phyloP scores from a whole-genome alignment of 192 early-diverging fungal genomes.

The Coemansia sp. region DNA sequence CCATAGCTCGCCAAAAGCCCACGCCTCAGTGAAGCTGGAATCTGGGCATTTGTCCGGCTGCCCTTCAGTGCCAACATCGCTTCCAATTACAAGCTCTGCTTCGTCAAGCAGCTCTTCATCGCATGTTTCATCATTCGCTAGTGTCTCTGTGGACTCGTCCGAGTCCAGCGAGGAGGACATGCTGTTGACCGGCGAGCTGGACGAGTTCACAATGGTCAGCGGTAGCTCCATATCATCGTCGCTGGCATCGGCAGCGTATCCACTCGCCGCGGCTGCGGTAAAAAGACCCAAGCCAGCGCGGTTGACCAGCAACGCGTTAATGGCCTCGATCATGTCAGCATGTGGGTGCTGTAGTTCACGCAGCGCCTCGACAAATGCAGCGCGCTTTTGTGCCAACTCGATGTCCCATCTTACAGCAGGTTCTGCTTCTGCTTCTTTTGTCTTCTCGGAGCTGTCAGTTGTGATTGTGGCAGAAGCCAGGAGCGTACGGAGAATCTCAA shows the following conservation, averaged over 20 bases:
- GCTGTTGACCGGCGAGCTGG: not conserved
- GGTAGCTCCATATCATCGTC: not conserved
- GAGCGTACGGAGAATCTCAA: slow-evolving; percentile 38
- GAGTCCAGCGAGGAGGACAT: slow-evolving; percentile 43
- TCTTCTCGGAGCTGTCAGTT: not conserved
- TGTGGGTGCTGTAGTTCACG: slow-evolving; percentile 36
- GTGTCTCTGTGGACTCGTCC: slow-evolving; percentile 22
- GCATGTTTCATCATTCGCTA: slow-evolving; percentile 1
- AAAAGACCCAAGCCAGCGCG: slow-evolving; percentile 36
- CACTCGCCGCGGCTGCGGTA: slow-evolving; percentile 17
- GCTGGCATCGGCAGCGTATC: not conserved
- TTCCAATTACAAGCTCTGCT: not conserved
- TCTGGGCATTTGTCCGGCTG: slow-evolving; percentile 10
- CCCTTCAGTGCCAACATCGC: not conserved
- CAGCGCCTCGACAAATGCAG: slow-evolving; percentile 21
- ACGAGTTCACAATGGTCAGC: slow-evolving; percentile 3
- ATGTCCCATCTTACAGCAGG: slow-evolving; percentile 12
- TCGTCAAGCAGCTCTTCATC: slow-evolving; percentile 9
- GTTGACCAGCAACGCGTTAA: slow-evolving; percentile 36
- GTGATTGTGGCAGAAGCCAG: slow-evolving; percentile 6
- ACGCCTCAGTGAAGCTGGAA: slow-evolving; percentile 25
- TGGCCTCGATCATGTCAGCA: slow-evolving; percentile 31
- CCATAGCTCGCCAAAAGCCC: slow-evolving; percentile 36
- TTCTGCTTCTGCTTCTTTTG: slow-evolving; percentile 9
- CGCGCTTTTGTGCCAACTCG: slow-evolving; percentile 19